These are phyloP conservation scores for Kwoniella botswanensis DNA, from an alignment of 768 basidiomycete genomes.

Conservation along the genomic window DNA sequence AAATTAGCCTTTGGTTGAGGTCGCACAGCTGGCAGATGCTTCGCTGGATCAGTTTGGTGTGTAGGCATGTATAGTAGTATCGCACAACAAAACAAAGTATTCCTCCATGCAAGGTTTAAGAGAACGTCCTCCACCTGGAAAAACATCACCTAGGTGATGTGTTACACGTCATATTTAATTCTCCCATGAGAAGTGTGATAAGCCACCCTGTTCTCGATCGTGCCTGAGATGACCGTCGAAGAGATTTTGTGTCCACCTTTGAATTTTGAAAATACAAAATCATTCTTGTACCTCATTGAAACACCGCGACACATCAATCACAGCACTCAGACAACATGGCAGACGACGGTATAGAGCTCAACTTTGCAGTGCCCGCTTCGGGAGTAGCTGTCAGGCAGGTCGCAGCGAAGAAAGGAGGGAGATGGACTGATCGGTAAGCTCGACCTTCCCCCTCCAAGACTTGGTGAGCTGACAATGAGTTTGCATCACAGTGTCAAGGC, in stretches of 20 bases:
- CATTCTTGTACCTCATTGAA: background rate
- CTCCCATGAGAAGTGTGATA: background rate
- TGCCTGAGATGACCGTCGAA: constrained; percentile 4
- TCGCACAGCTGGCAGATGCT: background rate
- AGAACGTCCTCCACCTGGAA: constrained; percentile 13
- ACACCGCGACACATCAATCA: too few relatives aligned
- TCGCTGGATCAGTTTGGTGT: background rate
- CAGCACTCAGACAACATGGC: constrained; percentile 29
- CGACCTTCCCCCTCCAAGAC: background rate
- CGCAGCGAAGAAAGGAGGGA: constrained; percentile 57
- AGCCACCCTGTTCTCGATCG: constrained; percentile 7
- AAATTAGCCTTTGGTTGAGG: too few relatives aligned
- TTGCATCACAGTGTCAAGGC: constrained; percentile 63
- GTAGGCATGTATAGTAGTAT: background rate
- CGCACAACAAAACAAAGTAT: background rate
- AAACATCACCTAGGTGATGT: background rate
- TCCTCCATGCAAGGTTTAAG: background rate
- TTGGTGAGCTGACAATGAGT: constrained; percentile 23
- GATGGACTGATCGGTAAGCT: constrained; percentile 66
- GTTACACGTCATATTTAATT: constrained; percentile 5
- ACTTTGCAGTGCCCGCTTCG: constrained; percentile 62
- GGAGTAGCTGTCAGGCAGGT: constrained; percentile 16
- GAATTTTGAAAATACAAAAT: background rate
- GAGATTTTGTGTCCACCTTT: constrained; percentile 21
- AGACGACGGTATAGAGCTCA: constrained; percentile 76